Base-by-base conservation (phyloP, 768 basidiomycete genomes). In the Auricularia heimuer region DNA sequence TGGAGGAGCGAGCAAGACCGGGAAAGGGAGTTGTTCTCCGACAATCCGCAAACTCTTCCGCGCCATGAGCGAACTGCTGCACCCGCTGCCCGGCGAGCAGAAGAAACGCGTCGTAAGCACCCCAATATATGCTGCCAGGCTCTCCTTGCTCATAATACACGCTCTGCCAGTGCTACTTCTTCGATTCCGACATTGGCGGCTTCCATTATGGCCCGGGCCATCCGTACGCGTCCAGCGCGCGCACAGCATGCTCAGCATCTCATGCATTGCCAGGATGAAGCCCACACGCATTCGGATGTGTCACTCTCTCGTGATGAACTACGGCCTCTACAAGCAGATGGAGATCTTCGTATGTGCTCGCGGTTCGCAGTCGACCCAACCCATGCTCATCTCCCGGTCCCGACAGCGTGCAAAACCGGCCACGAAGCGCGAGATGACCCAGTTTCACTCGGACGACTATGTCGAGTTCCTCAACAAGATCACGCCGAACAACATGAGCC, bases 181-280 rank as follows among this genome's bases (percentile, higher is more conserved):
- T 95, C 79, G 96, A 99, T 77, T 96, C 94, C 37, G 96, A 99
- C 74, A 95, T 99, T 75, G 96, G 97, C 29, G 96, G 97, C 62
- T 99, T 98, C 74, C 97, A 98, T 75, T 95, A 97, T 87, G 94
- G 94, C n/a, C 93, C 89, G 65, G 95, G 94, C 4, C 94, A 98
- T 75, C 93, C 94, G 88, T 92, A 76, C 70, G 85, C 72, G 16
- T 63, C 56, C 44, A 61, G 66, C 69, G 64, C 63, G 14, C 64
- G 68, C 69, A 68, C 70, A 61, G 62, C 66, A n/a, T 71, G 69
- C 66, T 36, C 61, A 39, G 8, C 12, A 2, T 14, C 39, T 42
- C 24, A 18, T 44, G 11, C 12, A 56, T 21, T 7, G 37, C 54
- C 39, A 94, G 92, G 42, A 97, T 97, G 94, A 96, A 97, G 73